phyloP scores from a whole-genome alignment of 2,329 filamentous ascomycete genomes.

The Rachicladosporium sp. region DNA sequence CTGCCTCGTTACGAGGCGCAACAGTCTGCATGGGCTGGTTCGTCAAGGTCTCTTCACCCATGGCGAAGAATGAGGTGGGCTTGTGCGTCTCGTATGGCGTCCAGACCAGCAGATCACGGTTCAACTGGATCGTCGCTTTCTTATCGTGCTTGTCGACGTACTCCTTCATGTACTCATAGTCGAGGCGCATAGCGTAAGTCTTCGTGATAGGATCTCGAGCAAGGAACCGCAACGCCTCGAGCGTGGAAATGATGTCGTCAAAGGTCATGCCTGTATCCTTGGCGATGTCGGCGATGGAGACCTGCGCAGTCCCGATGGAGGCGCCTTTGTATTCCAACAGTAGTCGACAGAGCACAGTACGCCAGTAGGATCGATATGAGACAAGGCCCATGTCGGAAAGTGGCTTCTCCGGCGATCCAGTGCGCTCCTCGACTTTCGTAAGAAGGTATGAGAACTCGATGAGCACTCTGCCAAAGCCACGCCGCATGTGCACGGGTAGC shows the following conservation, averaged over 20 bases:
- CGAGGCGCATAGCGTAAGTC: constrained; percentile 78
- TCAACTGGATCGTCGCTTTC: constrained; percentile 77
- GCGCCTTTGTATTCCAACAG: constrained; percentile 50
- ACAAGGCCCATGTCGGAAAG: constrained; percentile 96
- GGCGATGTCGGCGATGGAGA: constrained; percentile 56
- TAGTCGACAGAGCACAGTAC: constrained; percentile 74
- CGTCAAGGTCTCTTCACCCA: constrained; percentile 22
- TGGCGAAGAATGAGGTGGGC: constrained; percentile 23
- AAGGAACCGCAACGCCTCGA: constrained; percentile 80
- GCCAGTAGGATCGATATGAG: constrained; percentile 96
- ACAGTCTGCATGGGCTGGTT: constrained; percentile 56
- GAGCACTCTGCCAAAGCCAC: constrained; percentile 89
- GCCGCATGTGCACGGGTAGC: constrained; percentile 88
- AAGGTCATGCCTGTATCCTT: constrained; percentile 88
- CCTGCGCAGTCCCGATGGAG: constrained; percentile 10
- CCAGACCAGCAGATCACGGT: constrained; percentile 74
- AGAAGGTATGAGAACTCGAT: constrained; percentile 98
- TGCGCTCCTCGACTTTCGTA: constrained; percentile 84
- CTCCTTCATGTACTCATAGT: constrained; percentile 71
- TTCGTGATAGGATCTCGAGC: constrained; percentile 82
- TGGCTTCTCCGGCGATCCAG: constrained; percentile 91
- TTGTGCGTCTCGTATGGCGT: constrained; percentile 95
- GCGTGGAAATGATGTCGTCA: constrained; percentile 86
- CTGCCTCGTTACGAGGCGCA: constrained; percentile 68
- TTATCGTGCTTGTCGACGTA: constrained; percentile 82